These are phyloP conservation scores for Prunus armeniaca DNA, from an alignment of 306 rosid species.

Conservation along the genomic window DNA sequence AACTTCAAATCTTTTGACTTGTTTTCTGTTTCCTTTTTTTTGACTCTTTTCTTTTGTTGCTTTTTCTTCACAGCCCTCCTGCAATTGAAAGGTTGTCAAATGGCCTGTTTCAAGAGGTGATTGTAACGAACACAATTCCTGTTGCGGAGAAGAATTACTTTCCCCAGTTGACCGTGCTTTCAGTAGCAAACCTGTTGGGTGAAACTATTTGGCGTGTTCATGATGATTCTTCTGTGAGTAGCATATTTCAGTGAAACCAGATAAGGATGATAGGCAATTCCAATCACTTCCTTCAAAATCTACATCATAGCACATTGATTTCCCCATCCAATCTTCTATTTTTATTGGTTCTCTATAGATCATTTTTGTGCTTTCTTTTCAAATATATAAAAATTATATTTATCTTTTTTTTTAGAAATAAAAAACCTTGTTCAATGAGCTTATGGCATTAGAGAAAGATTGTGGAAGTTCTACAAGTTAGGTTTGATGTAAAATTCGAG, in stretches of 20 bases:
- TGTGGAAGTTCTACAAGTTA: too few relatives aligned
- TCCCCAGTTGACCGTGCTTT: constrained; percentile 89
- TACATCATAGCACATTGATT: background rate
- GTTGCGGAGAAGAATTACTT: constrained; percentile 73
- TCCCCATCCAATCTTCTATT: background rate
- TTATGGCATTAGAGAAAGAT: too few relatives aligned
- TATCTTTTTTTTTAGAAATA: too few relatives aligned
- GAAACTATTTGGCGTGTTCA: constrained; percentile 98
- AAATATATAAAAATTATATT: too few relatives aligned
- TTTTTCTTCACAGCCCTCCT: constrained; percentile 62
- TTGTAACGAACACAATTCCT: constrained; percentile 83
- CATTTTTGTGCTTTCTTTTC: background rate
- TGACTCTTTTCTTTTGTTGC: background rate
- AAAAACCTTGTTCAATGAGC: too few relatives aligned
- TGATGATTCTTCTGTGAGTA: constrained; percentile 85
- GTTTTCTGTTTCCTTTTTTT: background rate
- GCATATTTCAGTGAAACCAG: constrained; percentile 62
- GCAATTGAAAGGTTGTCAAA: constrained; percentile 87
- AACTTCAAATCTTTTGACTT: background rate
- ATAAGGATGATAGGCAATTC: background rate
- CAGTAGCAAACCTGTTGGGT: constrained; percentile 89
- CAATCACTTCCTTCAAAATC: background rate
- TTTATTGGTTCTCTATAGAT: background rate
- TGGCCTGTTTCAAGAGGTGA: constrained; percentile 93
- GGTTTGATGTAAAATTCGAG: too few relatives aligned